These are phyloP conservation scores for Termitomyces sp. DNA, from an alignment of 768 basidiomycete genomes.

Conservation along the genomic window DNA sequence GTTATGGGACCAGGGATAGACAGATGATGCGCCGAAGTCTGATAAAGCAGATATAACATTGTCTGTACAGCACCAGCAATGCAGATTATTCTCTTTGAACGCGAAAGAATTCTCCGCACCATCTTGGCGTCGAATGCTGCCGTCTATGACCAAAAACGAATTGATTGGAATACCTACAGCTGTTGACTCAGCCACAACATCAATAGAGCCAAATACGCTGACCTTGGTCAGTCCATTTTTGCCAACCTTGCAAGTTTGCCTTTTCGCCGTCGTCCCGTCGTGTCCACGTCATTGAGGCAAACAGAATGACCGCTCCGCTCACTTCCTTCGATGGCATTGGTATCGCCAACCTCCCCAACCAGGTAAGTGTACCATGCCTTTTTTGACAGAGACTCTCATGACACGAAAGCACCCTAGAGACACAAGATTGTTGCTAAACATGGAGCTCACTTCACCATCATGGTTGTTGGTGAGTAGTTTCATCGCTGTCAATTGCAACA, in stretches of 20 bases:
- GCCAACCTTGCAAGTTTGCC: slow-evolving; percentile 16
- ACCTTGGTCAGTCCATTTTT: slow-evolving; percentile 31
- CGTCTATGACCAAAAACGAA: no score
- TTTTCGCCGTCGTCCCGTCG: slow-evolving; percentile 18
- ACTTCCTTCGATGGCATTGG: slow-evolving; percentile 75
- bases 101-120: slow-evolving; percentile 7
- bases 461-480: slow-evolving; percentile 85
- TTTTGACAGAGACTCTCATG: slow-evolving; percentile 8
- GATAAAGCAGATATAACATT: no score
- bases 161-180: no score
- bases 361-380: slow-evolving; percentile 46
- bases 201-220: slow-evolving; percentile 22
- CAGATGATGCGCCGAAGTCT: no score
- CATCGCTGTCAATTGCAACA: not conserved
- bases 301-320: slow-evolving; percentile 37
- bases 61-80: no score
- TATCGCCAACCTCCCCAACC: slow-evolving; percentile 97
- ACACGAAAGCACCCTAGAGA: slow-evolving; percentile 51
- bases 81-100: no score
- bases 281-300: slow-evolving; percentile 17
- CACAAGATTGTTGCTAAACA: slow-evolving; percentile 99
- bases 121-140: not conserved
- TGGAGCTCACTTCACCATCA: slow-evolving; percentile 97
- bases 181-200: slow-evolving; percentile 12
- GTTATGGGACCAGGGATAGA: no score